A percentile compares a stretch with the other conserved stretches of the same genome.
Evolutionary conservation across 2,329 filamentous ascomycete genomes (phyloP).

Genomic region (Aspergillus carbonarius): DNA sequence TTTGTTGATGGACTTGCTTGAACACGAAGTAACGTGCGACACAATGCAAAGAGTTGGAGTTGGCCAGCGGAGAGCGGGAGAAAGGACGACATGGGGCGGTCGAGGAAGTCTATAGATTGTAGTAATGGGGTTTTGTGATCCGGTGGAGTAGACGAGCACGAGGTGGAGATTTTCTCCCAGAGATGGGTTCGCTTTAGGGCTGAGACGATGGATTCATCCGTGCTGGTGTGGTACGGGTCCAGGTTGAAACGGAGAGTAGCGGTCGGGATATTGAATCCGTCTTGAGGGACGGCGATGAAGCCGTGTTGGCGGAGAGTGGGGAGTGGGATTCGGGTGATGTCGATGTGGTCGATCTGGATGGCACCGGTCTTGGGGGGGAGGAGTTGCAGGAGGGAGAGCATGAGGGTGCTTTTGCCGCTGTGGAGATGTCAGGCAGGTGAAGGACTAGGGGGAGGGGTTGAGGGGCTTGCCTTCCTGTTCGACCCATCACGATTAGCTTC

Average conservation of each 20-base stretch:
- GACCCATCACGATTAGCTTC: conserved; percentile 1
- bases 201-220: neutral
- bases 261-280: neutral
- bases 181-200: neutral
- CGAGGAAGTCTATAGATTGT: neutral
- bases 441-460: neutral
- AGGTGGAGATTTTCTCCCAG: neutral
- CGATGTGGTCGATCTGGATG: neutral
- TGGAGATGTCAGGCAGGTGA: neutral
- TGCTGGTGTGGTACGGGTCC: neutral
- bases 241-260: conserved; percentile 1
- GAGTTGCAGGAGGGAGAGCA: neutral
- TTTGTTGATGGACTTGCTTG: neutral
- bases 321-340: neutral
- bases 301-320: neutral
- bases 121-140: neutral
- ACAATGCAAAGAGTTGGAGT: neutral
- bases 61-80: neutral
- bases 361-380: neutral
- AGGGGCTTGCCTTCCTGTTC: conserved; percentile 1
- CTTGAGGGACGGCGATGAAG: conserved; percentile 6
- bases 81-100: neutral
- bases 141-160: neutral
- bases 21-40: neutral
- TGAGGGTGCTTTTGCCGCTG: conserved; percentile 6